Evolutionary conservation across 331 rosid species (phyloP).

Genomic region (Spiraea crenata): DNA sequence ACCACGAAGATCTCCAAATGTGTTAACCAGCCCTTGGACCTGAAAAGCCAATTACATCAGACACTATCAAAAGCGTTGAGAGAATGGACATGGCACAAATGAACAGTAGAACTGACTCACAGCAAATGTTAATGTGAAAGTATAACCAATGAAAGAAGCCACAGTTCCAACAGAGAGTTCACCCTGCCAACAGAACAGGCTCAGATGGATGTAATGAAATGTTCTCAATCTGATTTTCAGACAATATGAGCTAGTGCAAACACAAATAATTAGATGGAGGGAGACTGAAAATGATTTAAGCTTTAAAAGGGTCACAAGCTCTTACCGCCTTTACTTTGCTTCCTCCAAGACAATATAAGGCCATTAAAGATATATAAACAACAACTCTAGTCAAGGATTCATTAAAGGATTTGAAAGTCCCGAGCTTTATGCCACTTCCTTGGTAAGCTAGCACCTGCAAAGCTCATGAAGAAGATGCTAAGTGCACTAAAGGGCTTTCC

Average conservation of each 20-base stretch:
- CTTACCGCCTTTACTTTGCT: constrained; percentile 97
- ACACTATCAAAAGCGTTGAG: constrained; percentile 11
- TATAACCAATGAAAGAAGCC: constrained; percentile 97
- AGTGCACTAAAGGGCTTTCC: constrained; percentile 17
- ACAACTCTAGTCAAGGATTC: constrained; percentile 93
- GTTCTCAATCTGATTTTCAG: not conserved
- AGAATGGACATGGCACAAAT: constrained; percentile 22
- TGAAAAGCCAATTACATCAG: constrained; percentile 41
- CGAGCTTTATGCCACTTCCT: constrained; percentile 87
- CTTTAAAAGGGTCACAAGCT: constrained; percentile 20
- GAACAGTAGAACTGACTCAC: constrained; percentile 47
- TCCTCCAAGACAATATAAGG: constrained; percentile 90
- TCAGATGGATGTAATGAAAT: not conserved
- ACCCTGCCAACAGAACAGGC: constrained; percentile 57
- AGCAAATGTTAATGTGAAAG: constrained; percentile 92
- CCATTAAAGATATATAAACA: constrained; percentile 72
- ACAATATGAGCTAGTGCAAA: not conserved
- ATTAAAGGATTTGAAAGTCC: constrained; percentile 73
- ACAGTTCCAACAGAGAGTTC: constrained; percentile 88
- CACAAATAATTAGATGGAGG: not conserved
- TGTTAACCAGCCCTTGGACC: constrained; percentile 99
- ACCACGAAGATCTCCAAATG: constrained; percentile 94
- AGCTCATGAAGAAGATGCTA: constrained; percentile 27
- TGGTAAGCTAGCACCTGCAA: constrained; percentile 86
- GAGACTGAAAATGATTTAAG: constrained; percentile 7